Evolutionary conservation across 2,329 filamentous ascomycete species (phyloP), one percentile per base, ranked within the genome.

Genomic region (Verticillium tricorpus): DNA sequence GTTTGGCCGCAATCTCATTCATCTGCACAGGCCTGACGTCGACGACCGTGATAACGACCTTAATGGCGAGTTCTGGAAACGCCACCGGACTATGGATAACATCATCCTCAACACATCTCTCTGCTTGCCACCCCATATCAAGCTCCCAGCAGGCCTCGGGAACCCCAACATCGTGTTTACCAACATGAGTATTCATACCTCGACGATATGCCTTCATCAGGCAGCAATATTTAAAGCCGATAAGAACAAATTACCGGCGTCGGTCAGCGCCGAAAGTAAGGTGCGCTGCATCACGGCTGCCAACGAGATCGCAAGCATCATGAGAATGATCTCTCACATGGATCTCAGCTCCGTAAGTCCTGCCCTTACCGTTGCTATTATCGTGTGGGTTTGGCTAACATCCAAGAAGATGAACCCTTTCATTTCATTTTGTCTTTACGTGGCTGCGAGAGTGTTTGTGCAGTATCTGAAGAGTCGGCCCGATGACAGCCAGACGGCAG

Each of bases 141-240:
- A 94, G 67, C 80, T 98, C 35, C 93, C 95, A 0, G 78, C 79
- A 17, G 92, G 92, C 0, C 78, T 97, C 37, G 78, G 82, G 17
- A 90, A 93, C 69, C 85, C 93, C 3, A 98, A 97, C 66, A 87
- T 94, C 60, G 87, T 98, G 5, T 98, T 97, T 73, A 87, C 91
- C 62, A 98, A 98, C 70, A 97, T 99, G 92, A 93, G 91, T 71
- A 92, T 99, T 35, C 93, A 98, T 73, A 97, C 95, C 0, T 96
- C 93, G 1, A 93, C 92, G 1, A 98, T 99, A 60, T 98, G 94
- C 73, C 80, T 99, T n/a, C 95, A 99, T 71, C 95, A 99, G 77
- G 95, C 94, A 2, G 95, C 95, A 31, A 98, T 99, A 22, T 97
- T 94, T 82, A 98, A 97, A 73, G 93, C 93, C 0, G 94, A 98